Conservation (phyloP, 1,139 yeast genomes). For the Hansenula anomala region DNA sequence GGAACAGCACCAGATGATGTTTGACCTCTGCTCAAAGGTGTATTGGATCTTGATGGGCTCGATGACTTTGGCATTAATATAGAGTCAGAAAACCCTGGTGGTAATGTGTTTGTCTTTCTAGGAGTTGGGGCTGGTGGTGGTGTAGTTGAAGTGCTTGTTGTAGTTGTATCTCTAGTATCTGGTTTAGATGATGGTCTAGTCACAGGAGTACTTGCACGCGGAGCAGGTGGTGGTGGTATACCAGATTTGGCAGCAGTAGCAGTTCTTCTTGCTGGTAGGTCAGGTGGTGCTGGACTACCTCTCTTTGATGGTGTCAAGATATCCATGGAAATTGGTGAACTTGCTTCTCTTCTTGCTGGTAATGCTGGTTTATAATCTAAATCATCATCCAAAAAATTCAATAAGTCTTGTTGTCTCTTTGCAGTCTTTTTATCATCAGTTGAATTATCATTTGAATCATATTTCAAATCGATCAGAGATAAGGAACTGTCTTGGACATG, state of each 20-base stretch:
- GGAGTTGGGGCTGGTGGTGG: constrained; percentile 20
- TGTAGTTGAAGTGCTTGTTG: constrained; percentile 2
- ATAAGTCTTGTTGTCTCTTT: constrained; percentile 1
- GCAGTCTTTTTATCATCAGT: neutral
- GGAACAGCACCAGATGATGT: constrained; percentile 3
- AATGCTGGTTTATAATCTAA: constrained; percentile 9
- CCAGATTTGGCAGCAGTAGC: constrained; percentile 6
- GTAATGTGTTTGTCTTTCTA: constrained; percentile 11
- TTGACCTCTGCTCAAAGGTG: constrained; percentile 8
- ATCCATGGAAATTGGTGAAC: constrained; percentile 7
- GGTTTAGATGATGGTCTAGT: constrained; percentile 9
- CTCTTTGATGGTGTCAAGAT: constrained; percentile 2
- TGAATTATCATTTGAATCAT: constrained; percentile 5
- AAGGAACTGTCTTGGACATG: constrained; percentile 8
- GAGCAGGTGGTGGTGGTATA: constrained; percentile 7
- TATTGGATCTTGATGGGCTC: constrained; percentile 6
- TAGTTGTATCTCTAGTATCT: constrained; percentile 5
- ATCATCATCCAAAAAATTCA: constrained; percentile 10
- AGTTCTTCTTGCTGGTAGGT: constrained; percentile 23
- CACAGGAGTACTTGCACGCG: constrained; percentile 4
- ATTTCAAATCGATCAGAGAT: constrained; percentile 9
- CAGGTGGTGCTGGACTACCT: constrained; percentile 11
- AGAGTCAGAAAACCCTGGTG: constrained; percentile 22
- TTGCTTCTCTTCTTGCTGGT: constrained; percentile 8
- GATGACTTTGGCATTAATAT: constrained; percentile 13